Percentiles rank a stretch among this genome's conserved stretches.
phyloP scores from a whole-genome alignment of 1,139 yeast genomes.

The Arxiozyma telluris region DNA sequence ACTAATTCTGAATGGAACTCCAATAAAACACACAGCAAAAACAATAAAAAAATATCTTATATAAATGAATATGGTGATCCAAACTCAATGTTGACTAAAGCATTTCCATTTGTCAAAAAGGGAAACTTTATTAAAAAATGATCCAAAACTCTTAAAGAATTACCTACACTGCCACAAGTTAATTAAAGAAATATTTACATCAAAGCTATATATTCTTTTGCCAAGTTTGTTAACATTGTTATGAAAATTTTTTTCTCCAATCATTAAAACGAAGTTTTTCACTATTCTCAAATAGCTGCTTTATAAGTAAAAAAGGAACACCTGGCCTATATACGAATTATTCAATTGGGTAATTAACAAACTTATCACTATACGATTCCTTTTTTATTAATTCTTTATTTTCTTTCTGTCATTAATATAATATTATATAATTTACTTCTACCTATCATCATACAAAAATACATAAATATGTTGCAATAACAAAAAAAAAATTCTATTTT shows the following conservation, averaged over 20 bases:
- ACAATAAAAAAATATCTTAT: not conserved
- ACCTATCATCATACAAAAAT: not conserved
- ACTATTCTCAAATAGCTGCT: not conserved
- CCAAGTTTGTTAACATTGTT: too few relatives aligned
- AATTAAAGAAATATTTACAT: too few relatives aligned
- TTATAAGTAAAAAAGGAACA: too few relatives aligned
- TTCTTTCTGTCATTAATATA: not conserved
- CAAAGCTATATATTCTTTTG: too few relatives aligned
- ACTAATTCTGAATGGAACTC: not conserved
- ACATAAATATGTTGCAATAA: not conserved
- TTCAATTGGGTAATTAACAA: too few relatives aligned
- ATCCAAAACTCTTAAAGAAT: not conserved
- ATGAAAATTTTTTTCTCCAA: not conserved
- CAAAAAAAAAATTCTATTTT: not conserved
- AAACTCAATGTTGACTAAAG: not conserved
- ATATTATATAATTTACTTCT: not conserved
- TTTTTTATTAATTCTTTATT: too few relatives aligned
- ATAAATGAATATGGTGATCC: not conserved
- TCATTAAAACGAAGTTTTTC: too few relatives aligned
- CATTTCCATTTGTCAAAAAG: not conserved
- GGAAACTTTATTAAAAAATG: not conserved
- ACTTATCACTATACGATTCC: not conserved
- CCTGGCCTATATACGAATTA: not conserved
- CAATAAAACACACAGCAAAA: not conserved
- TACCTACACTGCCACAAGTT: not conserved